Evolutionary conservation across 306 rosid genomes (phyloP), one percentile per base, ranked within the genome.

Genomic region (Cicer yamashitae): DNA sequence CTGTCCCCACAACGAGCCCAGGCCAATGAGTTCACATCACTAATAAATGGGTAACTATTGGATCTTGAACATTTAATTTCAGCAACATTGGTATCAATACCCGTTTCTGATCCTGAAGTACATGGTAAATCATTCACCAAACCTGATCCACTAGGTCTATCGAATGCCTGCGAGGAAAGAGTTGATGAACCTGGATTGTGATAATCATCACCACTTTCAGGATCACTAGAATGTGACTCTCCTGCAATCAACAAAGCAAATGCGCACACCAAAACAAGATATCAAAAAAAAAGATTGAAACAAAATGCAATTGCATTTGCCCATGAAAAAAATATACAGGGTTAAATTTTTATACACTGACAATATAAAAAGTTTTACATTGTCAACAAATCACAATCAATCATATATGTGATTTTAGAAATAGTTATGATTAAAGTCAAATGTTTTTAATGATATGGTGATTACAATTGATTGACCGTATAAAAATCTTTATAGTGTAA

Each of bases 21-120:
- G 57, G 94, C 91, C 77, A 90, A 82, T 48, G 98, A 91, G 77
- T 79, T 84, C 70, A 90, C 94, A 76, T 90, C 91, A 77, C 93
- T 87, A 76, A 94, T 82, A 79, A 79, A 89, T 44, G 88, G 81
- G 77, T 80, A 71, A 73, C 80, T 67, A 78, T 67, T 64, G 58
- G 86, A 86, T 64, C 75, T 64, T 70, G 88, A 78, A 79, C 75
- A 79, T 71, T 84, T 80, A 73, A 46, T 73, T 81, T 78, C 83
- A 54, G 71, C 76, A 78, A 77, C 52, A 78, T 77, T 78, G 34
- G 79, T 13, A 65, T 86, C 87, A 67, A 75, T 59, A 61, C 74
- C 83, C 39, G 43, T 34, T 25, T 51, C 85, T 20, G 85, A 83
- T 67, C 86, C 86, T 70, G 90, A 85, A 65, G 90, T 67, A 65